These are phyloP conservation scores for Priceomyces haplophilus DNA, from an alignment of 805 yeast genomes.

Conservation along the genomic window DNA sequence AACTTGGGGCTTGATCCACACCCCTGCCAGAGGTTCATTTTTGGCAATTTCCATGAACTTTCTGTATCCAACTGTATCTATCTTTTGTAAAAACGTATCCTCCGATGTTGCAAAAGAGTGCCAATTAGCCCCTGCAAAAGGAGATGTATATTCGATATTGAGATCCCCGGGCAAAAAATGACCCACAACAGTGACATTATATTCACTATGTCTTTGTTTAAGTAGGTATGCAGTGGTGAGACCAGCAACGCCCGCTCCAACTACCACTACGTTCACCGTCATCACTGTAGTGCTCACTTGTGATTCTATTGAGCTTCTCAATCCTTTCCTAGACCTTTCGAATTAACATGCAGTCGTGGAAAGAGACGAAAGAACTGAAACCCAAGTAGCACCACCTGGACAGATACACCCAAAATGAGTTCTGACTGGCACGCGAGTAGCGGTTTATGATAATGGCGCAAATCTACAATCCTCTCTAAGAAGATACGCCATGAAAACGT, in stretches of 20 bases:
- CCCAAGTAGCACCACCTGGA: too few species aligned
- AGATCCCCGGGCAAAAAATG: slow-evolving; percentile 54
- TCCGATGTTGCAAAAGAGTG: slow-evolving; percentile 49
- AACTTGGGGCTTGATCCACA: slow-evolving; percentile 24
- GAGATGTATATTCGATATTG: slow-evolving; percentile 53
- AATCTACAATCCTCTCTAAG: too few species aligned
- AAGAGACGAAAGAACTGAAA: too few species aligned
- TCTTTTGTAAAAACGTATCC: slow-evolving; percentile 35
- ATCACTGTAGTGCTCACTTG: background rate
- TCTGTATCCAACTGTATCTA: slow-evolving; percentile 49
- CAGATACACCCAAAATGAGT: too few species aligned
- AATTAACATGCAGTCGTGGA: too few species aligned
- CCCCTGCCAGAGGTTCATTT: slow-evolving; percentile 50
- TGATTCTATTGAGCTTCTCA: background rate
- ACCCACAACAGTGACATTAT: slow-evolving; percentile 30
- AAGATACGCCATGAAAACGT: too few species aligned
- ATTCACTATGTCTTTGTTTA: slow-evolving; percentile 16
- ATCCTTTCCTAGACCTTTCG: too few species aligned
- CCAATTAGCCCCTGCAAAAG: slow-evolving; percentile 76
- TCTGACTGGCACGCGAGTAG: too few species aligned
- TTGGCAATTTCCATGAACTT: slow-evolving; percentile 45
- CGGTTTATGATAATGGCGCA: too few species aligned
- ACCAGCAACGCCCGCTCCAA: slow-evolving; percentile 39
- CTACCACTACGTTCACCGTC: slow-evolving; percentile 14
- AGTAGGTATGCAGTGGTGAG: slow-evolving; percentile 34